Evolutionary conservation across 306 rosid species (phyloP), one percentile per base, ranked within the genome.

Genomic region (Gynostemma pentaphyllum): DNA sequence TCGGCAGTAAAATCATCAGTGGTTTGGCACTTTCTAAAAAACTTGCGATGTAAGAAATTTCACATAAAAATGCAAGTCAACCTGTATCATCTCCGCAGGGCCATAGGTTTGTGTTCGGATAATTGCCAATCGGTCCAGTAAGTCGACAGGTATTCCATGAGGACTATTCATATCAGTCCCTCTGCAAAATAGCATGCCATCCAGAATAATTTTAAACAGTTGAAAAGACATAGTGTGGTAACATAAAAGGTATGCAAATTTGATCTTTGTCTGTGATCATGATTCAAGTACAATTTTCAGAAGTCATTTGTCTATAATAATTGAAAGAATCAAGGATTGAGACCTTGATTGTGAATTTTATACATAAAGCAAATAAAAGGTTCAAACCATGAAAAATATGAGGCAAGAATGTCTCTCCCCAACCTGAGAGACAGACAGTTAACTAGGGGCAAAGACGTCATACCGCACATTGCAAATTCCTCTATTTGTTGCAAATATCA

Each of bases 391-490:
- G 18, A 37, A 11, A 57, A 57, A 19, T n/a, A n/a, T n/a, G 64
- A 41, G 18, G 28, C 16, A 56, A 36, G 32, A 59, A 59, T 59
- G 47, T 37, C 37, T 32, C 37, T 7, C 37, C 7, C 19, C 49
- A 37, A 61, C 49, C 40, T 40, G 34, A 61, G 39, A 40, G 37
- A 14, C 50, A 24, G 37, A 27, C n/a, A n/a, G 14, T 37, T 11
- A 37, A 39, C 65, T 14, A 39, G 21, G 18, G 22, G 6, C 21
- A 60, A 26, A 26, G 22, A 68, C 45, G 67, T 51, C 88, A 36
- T 82, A 88, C 99, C 99, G 86, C n/a, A 92, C 96, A 9, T 72
- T 80, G 80, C 96, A 92, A 69, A 92, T 84, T 70, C 99, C 99
- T 86, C 99, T 86, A 46, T 92, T 92, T 36, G 99, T 92, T 29